A percentile compares a stretch with the other conserved stretches of the same genome.
Evolutionary conservation across 345 rosid genomes (phyloP).

Genomic region (Aurinia saxatilis): DNA sequence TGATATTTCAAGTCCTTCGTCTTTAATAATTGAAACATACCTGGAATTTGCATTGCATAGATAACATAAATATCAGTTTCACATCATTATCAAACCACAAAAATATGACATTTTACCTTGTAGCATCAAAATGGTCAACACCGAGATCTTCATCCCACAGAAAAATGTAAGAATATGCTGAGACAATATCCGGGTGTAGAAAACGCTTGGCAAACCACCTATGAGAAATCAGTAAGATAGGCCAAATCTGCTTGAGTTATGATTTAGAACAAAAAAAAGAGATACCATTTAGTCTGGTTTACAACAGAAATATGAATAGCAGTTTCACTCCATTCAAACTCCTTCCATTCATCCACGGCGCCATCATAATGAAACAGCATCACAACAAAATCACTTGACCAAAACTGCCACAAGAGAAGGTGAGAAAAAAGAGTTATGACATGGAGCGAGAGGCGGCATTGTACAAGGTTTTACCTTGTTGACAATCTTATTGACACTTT

Average conservation of each 20-base stretch:
- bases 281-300: conserved; percentile 79
- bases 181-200: conserved; percentile 42
- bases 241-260: neutral
- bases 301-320: conserved; percentile 63
- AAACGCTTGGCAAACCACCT: conserved; percentile 97
- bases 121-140: conserved; percentile 33
- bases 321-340: conserved; percentile 53
- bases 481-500: conserved; percentile 58
- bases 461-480: conserved; percentile 40
- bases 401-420: conserved; percentile 39
- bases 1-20: conserved; percentile 79
- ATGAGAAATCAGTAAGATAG: neutral
- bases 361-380: conserved; percentile 89
- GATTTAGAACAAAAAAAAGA: neutral
- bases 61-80: neutral
- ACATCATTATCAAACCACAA: neutral
- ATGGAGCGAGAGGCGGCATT: neutral
- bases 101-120: conserved; percentile 10
- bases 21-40: conserved; percentile 54
- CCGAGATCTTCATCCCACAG: conserved; percentile 45
- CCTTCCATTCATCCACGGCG: conserved; percentile 59
- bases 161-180: conserved; percentile 33
- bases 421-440: neutral
- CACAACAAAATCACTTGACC: conserved; percentile 43
- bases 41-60: conserved; percentile 27